These are phyloP conservation scores for Leccinum subgranulosum DNA, from an alignment of 768 basidiomycete genomes.

Conservation along the genomic window DNA sequence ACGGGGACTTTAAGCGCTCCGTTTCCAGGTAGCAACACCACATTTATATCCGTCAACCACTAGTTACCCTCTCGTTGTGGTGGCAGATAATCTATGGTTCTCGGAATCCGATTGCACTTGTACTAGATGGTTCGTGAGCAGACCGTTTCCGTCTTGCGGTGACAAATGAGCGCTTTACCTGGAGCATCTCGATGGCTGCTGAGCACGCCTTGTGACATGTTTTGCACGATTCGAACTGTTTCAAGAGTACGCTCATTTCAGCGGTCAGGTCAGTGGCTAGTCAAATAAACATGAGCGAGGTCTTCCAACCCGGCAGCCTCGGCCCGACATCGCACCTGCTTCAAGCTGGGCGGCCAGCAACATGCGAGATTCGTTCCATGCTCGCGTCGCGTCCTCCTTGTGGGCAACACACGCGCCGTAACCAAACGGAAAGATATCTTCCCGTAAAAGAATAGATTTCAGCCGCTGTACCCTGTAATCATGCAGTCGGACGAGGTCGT, in stretches of 20 bases:
- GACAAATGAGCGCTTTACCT: slow-evolving; percentile 37
- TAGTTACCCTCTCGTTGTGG: slow-evolving; percentile 22
- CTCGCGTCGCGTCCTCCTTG: slow-evolving; percentile 37
- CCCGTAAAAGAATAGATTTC: slow-evolving; percentile 48
- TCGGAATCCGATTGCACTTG: slow-evolving; percentile 56
- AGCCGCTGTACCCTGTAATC: slow-evolving; percentile 52
- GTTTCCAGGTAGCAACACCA: slow-evolving; percentile 5
- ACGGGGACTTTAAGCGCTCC: not conserved
- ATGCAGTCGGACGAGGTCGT: slow-evolving; percentile 60
- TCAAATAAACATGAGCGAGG: slow-evolving; percentile 5
- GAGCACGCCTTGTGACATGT: slow-evolving; percentile 57
- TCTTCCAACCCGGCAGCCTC: not conserved
- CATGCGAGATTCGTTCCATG: slow-evolving; percentile 53
- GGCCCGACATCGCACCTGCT: slow-evolving; percentile 38
- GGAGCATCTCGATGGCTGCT: slow-evolving; percentile 68
- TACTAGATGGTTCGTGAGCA: slow-evolving; percentile 41
- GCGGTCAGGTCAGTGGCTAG: slow-evolving; percentile 63
- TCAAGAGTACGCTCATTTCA: slow-evolving; percentile 57
- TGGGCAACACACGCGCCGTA: slow-evolving; percentile 63
- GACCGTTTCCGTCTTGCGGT: not conserved
- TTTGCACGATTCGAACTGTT: slow-evolving; percentile 47
- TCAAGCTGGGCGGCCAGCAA: slow-evolving; percentile 47
- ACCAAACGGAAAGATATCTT: slow-evolving; percentile 71
- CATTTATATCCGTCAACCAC: not conserved
- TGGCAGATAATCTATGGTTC: slow-evolving; percentile 46